These are phyloP conservation scores for Histomonas meleagridis DNA, from an alignment of 208 protist species.

Conservation along the genomic window DNA sequence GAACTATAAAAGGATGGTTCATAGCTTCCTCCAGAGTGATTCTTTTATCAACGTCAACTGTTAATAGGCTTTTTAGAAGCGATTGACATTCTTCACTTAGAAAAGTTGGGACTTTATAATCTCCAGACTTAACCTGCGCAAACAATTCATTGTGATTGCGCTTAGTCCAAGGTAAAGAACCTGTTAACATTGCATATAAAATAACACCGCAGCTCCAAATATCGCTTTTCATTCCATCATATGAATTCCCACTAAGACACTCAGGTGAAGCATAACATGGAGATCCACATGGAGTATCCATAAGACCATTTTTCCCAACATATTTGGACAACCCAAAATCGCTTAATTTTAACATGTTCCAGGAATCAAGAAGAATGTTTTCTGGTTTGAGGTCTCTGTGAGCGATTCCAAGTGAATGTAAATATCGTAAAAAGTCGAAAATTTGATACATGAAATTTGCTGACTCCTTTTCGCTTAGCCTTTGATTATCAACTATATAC, in stretches of 20 bases:
- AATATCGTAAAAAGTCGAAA: neutral
- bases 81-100: neutral
- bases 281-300: neutral
- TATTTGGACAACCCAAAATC: neutral
- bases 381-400: neutral
- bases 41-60: neutral
- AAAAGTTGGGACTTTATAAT: neutral
- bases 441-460: constrained; percentile 13
- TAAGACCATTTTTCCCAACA: neutral
- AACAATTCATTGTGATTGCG: neutral
- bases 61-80: neutral
- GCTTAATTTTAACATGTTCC: neutral
- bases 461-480: neutral
- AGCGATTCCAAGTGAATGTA: neutral
- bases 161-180: neutral
- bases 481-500: neutral
- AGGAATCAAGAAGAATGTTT: neutral
- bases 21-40: neutral
- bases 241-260: neutral
- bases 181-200: neutral
- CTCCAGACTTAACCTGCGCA: neutral
- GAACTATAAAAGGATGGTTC: too few species aligned
- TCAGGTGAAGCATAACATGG: constrained; percentile 13
- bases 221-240: neutral
- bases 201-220: neutral